Evolutionary conservation across 2,329 filamentous ascomycete species (phyloP).

Genomic region (Diaporthe batatas): DNA sequence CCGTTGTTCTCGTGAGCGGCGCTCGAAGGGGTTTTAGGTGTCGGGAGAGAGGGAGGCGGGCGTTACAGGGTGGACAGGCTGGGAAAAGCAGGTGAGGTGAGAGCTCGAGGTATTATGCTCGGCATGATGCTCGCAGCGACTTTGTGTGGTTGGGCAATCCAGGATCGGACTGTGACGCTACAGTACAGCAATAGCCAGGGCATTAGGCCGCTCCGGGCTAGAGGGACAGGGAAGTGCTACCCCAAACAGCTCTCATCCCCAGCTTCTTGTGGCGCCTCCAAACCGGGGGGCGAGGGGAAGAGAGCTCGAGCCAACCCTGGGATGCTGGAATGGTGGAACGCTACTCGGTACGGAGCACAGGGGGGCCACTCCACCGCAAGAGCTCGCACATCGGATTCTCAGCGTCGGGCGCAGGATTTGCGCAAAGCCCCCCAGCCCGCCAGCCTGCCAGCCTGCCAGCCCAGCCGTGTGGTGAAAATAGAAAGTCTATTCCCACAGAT

Average conservation of each 20-base stretch:
- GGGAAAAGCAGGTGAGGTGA: slow-evolving; percentile 34
- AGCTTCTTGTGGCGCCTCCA: slow-evolving; percentile 36
- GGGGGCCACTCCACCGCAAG: slow-evolving; percentile 4
- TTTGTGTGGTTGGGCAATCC: slow-evolving; percentile 36
- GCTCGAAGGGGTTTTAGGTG: slow-evolving; percentile 21
- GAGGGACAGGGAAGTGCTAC: slow-evolving; percentile 30
- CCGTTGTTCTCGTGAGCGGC: slow-evolving; percentile 25
- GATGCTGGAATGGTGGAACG: neutral
- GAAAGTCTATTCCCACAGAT: slow-evolving; percentile 35
- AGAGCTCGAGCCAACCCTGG: slow-evolving; percentile 29
- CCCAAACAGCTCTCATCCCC: slow-evolving; percentile 31
- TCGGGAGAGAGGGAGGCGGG: slow-evolving; percentile 30
- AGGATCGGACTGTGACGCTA: slow-evolving; percentile 29
- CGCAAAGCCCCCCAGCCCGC: slow-evolving; percentile 9
- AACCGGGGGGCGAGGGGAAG: slow-evolving; percentile 28
- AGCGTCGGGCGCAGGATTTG: slow-evolving; percentile 28
- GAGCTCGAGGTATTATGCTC: slow-evolving; percentile 38
- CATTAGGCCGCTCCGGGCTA: slow-evolving; percentile 32
- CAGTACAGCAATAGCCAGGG: slow-evolving; percentile 30
- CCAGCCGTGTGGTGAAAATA: slow-evolving; percentile 32
- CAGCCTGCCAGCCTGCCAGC: neutral
- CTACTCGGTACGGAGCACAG: neutral
- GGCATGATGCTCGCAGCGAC: slow-evolving; percentile 36
- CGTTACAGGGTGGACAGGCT: slow-evolving; percentile 8
- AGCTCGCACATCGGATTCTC: slow-evolving; percentile 13